Evolutionary conservation across 192 early-diverging fungal genomes (phyloP), one percentile per base, ranked within the genome.

Genomic region (Rhizophlyctis rosea): DNA sequence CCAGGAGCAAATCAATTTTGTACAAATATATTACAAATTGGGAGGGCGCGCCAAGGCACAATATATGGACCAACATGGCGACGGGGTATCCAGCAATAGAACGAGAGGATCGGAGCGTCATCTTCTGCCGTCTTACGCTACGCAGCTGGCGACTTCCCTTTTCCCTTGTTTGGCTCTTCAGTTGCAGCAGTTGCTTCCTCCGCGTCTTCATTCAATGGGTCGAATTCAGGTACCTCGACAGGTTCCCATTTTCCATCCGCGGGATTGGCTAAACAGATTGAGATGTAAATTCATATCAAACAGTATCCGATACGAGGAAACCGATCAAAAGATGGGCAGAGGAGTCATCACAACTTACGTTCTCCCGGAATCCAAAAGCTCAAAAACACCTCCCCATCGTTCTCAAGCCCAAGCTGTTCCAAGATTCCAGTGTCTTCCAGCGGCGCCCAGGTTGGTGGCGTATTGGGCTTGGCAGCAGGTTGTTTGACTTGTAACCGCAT

Each of bases 151-250:
- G 50, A 68, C 47, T 75, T 77, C 23, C 72, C 72, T 58, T 77
- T 77, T 13, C 48, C 68, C 28, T 73, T 64, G 9, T 35, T 49
- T 9, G 30, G 14, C 18, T 54, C 64, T 1, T 61, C 61, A 18
- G 36, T 48, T 4, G 62, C 76, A 24, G 65, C 54, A 51, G 4
- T 32, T 0, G 24, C 49, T 1, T 29, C 60, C 23, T 61, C 64
- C 16, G 14, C 52, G 2, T 81, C 79, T 34, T 78, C 68, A 24
- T 61, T 23, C 2, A 81, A 54, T 24, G 75, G 64, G 47, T 81
- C 79, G 50, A 73, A 77, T 24, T 72, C 70, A 2, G 74, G 66
- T 9, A 81, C 65, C 25, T 72, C 62, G 4, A 81, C 71, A 3
- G 67, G 54, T 49, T 81, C 79, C 79, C 79, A 81, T 11, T 50